phyloP scores from a whole-genome alignment of 495 filamentous ascomycete genomes.

The Tuber melanosporum region DNA sequence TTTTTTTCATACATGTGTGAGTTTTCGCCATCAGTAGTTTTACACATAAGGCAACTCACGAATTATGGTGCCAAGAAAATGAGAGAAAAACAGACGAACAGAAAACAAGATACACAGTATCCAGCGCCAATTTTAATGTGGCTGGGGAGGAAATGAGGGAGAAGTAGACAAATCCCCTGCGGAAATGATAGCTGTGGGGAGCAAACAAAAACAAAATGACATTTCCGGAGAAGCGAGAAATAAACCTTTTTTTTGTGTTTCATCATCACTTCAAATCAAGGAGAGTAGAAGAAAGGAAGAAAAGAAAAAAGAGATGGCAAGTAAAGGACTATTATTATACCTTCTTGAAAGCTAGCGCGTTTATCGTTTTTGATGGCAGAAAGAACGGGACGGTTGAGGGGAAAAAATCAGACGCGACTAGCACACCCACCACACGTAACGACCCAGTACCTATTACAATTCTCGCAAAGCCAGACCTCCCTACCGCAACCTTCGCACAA shows the following conservation, averaged over 20 bases:
- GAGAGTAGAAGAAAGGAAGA: background rate
- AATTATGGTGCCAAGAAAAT: background rate
- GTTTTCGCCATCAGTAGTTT: background rate
- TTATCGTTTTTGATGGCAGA: background rate
- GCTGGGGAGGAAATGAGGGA: background rate
- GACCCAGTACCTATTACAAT: constrained; percentile 39
- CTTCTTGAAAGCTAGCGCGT: background rate
- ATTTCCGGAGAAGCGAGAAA: background rate
- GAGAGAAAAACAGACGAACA: background rate
- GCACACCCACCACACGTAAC: constrained; percentile 39
- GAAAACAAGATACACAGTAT: constrained; percentile 1
- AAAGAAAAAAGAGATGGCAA: background rate
- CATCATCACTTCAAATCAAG: background rate
- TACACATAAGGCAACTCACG: background rate
- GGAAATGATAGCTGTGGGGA: background rate
- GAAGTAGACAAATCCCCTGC: background rate
- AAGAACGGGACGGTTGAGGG: background rate
- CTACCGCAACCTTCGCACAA: constrained; percentile 36
- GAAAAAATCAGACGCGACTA: background rate
- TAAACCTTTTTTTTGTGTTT: background rate
- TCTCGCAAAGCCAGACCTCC: constrained; percentile 39
- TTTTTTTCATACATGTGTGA: background rate
- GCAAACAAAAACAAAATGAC: background rate
- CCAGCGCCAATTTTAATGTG: background rate
- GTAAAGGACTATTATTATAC: background rate